phyloP scores from a whole-genome alignment of 2,329 filamentous ascomycete species.

The Aspergillus sclerotialis region DNA sequence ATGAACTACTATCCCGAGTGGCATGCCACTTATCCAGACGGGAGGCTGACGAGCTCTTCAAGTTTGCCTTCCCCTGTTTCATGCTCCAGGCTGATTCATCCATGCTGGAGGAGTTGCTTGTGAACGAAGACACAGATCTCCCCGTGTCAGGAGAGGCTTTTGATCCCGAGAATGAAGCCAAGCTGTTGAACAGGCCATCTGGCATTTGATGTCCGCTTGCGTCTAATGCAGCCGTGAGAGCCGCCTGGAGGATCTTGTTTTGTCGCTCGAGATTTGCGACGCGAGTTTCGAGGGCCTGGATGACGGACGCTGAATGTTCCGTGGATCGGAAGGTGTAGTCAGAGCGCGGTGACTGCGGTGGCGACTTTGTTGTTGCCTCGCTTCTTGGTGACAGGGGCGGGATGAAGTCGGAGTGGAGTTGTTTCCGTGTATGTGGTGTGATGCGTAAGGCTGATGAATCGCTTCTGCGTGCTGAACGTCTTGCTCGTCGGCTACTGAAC shows the following conservation, averaged over 20 bases:
- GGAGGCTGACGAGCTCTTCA: constrained; percentile 6
- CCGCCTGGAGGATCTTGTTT: constrained; percentile 37
- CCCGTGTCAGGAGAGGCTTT: constrained; percentile 6
- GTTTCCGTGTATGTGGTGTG: constrained; percentile 6
- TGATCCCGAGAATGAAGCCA: constrained; percentile 11
- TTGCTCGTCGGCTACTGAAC: constrained; percentile 8
- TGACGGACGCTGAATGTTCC: constrained; percentile 10
- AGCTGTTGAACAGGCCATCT: constrained; percentile 17
- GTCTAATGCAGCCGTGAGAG: constrained; percentile 34
- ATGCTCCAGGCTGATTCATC: constrained; percentile 3
- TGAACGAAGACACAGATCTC: constrained; percentile 12
- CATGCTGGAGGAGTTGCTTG: constrained; percentile 11
- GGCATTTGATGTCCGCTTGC: constrained; percentile 26
- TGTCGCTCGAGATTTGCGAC: constrained; percentile 35
- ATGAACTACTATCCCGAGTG: constrained; percentile 20
- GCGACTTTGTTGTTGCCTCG: constrained; percentile 14
- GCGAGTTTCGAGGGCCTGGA: constrained; percentile 29
- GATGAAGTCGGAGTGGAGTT: constrained; percentile 4
- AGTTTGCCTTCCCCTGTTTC: constrained; percentile 1
- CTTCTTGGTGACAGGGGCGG: constrained; percentile 14
- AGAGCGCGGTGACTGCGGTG: constrained; percentile 18
- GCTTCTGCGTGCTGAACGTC: too few relatives aligned
- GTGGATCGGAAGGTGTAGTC: constrained; percentile 14
- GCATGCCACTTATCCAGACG: constrained; percentile 25
- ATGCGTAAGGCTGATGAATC: constrained; percentile 3